Evolutionary conservation across 2,329 filamentous ascomycete species (phyloP).

Genomic region (Diaporthe citrichinensis): DNA sequence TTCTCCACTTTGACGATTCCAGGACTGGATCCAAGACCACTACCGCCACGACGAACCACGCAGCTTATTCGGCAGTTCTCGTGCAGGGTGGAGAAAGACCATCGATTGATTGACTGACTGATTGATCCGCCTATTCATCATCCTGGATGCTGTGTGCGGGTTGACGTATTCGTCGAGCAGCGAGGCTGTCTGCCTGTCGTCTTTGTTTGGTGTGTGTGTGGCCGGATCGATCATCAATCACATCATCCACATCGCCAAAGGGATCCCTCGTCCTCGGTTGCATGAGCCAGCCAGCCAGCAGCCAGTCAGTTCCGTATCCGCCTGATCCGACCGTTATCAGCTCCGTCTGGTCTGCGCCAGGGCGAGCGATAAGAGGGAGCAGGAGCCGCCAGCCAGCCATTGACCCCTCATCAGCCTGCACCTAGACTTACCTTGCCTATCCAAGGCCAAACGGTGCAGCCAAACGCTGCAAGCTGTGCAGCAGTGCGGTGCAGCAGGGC

Average conservation of each 20-base stretch:
- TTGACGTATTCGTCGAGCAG: slow-evolving; percentile 8
- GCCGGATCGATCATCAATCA: slow-evolving; percentile 26
- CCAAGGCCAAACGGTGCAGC: neutral
- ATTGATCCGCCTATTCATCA: neutral
- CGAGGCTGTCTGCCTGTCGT: slow-evolving; percentile 13
- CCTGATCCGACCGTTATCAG: slow-evolving; percentile 29
- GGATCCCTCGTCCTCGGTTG: neutral
- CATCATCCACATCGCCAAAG: neutral
- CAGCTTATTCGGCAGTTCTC: slow-evolving; percentile 14
- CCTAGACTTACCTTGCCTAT: neutral
- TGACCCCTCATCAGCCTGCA: slow-evolving; percentile 21
- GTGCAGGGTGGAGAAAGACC: slow-evolving; percentile 1
- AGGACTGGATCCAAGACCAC: neutral
- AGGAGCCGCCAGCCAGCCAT: neutral
- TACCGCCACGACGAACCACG: neutral
- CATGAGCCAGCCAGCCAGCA: neutral
- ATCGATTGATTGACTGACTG: neutral
- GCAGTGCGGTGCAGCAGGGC: neutral
- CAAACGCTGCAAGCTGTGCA: neutral
- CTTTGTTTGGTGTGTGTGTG: slow-evolving; percentile 2
- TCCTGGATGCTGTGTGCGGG: neutral
- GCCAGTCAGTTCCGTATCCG: neutral
- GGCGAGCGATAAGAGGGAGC: slow-evolving; percentile 15
- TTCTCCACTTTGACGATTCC: slow-evolving; percentile 6
- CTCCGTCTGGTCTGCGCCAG: neutral